These are phyloP conservation scores for Cutaneotrichosporon cutaneum DNA, from an alignment of 1,284 basidiomycete genomes.

Conservation along the genomic window DNA sequence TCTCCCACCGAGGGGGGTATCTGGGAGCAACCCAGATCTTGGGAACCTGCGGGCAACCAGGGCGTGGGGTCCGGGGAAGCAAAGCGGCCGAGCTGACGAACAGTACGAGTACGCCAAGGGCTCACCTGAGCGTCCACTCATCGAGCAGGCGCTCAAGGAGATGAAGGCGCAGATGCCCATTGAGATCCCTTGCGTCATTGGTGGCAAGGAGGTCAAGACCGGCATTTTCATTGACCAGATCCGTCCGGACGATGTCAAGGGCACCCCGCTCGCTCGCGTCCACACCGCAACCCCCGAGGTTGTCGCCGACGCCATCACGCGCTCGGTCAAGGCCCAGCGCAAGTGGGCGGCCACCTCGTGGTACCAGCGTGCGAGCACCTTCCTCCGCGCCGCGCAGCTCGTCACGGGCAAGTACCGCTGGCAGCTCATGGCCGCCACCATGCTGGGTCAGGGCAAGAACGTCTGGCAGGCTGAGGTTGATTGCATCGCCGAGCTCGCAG, in stretches of 20 bases:
- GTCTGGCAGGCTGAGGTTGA: slow-evolving; percentile 9
- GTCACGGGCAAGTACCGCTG: slow-evolving; percentile 84
- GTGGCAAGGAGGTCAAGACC: slow-evolving; percentile 67
- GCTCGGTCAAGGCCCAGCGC: slow-evolving; percentile 78
- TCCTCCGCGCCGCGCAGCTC: slow-evolving; percentile 93
- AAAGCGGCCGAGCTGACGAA: background rate
- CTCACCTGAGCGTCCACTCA: slow-evolving; percentile 70
- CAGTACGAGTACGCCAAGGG: slow-evolving; percentile 70
- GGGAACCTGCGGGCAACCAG: too few relatives aligned
- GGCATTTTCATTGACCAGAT: slow-evolving; percentile 58
- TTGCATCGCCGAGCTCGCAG: slow-evolving; percentile 60
- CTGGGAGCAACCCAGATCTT: too few relatives aligned
- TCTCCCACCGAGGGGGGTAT: background rate
- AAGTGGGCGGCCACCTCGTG: slow-evolving; percentile 93
- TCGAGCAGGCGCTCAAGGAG: slow-evolving; percentile 72
- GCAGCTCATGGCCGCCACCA: slow-evolving; percentile 8
- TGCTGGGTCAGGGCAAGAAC: slow-evolving; percentile 12
- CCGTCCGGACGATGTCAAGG: slow-evolving; percentile 74
- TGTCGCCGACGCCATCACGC: slow-evolving; percentile 77
- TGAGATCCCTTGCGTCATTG: slow-evolving; percentile 87
- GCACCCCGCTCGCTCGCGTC: slow-evolving; percentile 79
- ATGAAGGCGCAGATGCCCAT: slow-evolving; percentile 82
- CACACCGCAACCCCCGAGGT: slow-evolving; percentile 82
- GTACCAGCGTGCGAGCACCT: slow-evolving; percentile 94
- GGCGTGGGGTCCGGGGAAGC: too few relatives aligned